Evolutionary conservation across 1,284 basidiomycete genomes (phyloP).

Genomic region (Marasmius sp.): DNA sequence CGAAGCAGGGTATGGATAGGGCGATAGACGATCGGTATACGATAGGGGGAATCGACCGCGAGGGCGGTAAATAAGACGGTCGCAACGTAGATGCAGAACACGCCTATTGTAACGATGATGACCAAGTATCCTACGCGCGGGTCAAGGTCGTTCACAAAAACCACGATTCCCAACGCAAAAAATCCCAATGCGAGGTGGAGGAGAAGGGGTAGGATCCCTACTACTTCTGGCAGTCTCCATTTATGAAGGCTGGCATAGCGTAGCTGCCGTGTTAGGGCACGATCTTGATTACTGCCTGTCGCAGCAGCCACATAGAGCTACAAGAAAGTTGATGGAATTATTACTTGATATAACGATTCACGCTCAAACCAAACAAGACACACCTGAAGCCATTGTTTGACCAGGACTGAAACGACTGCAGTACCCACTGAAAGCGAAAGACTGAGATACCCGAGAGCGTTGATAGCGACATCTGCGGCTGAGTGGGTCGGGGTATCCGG

Average conservation of each 20-base stretch:
- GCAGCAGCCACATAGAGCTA: constrained; percentile 25
- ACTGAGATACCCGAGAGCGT: constrained; percentile 36
- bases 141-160: background rate
- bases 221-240: constrained; percentile 24
- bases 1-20: background rate
- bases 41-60: background rate
- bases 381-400: constrained; percentile 17
- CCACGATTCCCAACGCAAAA: background rate
- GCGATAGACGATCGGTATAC: background rate
- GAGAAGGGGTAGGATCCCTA: background rate
- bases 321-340: background rate
- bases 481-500: constrained; percentile 1
- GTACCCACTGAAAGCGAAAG: background rate
- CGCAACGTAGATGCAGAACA: background rate
- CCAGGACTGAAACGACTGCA: constrained; percentile 5
- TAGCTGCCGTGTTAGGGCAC: constrained; percentile 35
- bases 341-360: too few species aligned
- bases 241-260: constrained; percentile 31
- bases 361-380: background rate
- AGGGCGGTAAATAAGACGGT: background rate
- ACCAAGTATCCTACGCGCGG: background rate
- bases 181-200: background rate
- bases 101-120: background rate
- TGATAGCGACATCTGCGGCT: constrained; percentile 29
- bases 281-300: constrained; percentile 32